Evolutionary conservation across 371 early-diverging fungal species (phyloP), one percentile per base, ranked within the genome.

Genomic region (Sporodiniella umbellata): DNA sequence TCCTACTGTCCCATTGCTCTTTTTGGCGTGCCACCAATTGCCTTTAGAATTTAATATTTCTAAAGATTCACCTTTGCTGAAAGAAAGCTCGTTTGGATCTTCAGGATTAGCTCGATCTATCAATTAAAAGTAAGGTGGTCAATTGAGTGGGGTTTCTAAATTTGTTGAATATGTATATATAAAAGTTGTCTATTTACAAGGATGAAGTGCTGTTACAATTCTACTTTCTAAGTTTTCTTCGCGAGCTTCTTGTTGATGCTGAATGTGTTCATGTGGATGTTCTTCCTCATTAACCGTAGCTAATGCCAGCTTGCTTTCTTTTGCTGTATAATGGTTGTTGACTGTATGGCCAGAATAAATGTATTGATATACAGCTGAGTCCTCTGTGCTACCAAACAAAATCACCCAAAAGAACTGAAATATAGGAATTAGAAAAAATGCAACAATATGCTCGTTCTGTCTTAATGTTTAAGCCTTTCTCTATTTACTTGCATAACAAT

Each of bases 11-110:
- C 93, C 93, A 62, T 93, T 86, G 24, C 72, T 66, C 54, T 86
- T 87, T 54, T 82, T 84, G 39, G 90, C 95, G 67, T 93, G 90
- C 96, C 96, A 96, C 96, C 96, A 96, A 60, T 93, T 93, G 54
- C 96, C 96, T 61, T 86, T 84, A 56, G 81, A 87, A 65, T 94
- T 93, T 19, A 90, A 60, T 42, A 96, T 84, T 40, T 91, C 91
- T 64, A 96, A 59, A 3, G 83, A 56, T 50, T 95, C 94, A 47
- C 86, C 90, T 69, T 94, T 94, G 7, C 50, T 62, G 70, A 95
- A 93, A 2, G 87, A 84, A 6, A 96, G 60, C 66, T 96, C 97
- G 56, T 90, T 90, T 19, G 90, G 89, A 71, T 96, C 97, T 30
- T 89, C 89, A 0, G 87, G 83, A 71, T 86, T 92, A 21, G 95